Evolutionary conservation across 2,329 filamentous ascomycete genomes (phyloP), one percentile per base, ranked within the genome.

Genomic region (Cladophialophora psammophila): DNA sequence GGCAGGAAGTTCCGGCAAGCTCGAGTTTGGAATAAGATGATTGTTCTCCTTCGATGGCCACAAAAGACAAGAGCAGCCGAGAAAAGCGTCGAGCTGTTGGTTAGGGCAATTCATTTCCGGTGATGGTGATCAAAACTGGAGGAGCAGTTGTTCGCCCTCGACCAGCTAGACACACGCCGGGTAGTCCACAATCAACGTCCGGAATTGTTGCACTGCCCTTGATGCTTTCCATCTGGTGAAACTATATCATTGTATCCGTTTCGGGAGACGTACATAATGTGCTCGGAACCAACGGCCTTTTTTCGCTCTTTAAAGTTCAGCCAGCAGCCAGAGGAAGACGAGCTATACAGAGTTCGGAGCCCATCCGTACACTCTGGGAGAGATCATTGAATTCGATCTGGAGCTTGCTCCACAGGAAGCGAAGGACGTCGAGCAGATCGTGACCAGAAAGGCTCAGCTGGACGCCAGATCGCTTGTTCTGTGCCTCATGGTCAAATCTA

Each of bases 1-100:
- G 45, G 45, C 18, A 50, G 45, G 45, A 50, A 50, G 45, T 50
- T 26, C 45, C 26, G 45, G 45, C 26, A 50, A 10, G 45, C 45
- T 12, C n/a, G 2, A n/a, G 15, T 42, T n/a, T 9, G 15, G 40
- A 42, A 10, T 6, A n/a, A 42, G n/a, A 42, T 42, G 15, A 10
- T n/a, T n/a, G 5, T 3, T 42, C 40, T 42, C 40, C 36, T 40
- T 13, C 26, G 26, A 26, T 26, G 26, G 26, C 26, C 26, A 26
- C 2, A 26, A 13, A 10, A 13, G 36, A 13, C 40, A 42, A 42
- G 40, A 13, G 10, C 40, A 18, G 15, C n/a, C 4, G 18, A 5
- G 40, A 42, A 42, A n/a, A n/a, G 40, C 40, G 15, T 42, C 40
- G 40, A 42, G 40, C n/a, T 13, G 40, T 42, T n/a, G 15, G 18